These are phyloP conservation scores for Gaeumannomyces tritici DNA, from an alignment of 2,329 filamentous ascomycete species.

Conservation along the genomic window DNA sequence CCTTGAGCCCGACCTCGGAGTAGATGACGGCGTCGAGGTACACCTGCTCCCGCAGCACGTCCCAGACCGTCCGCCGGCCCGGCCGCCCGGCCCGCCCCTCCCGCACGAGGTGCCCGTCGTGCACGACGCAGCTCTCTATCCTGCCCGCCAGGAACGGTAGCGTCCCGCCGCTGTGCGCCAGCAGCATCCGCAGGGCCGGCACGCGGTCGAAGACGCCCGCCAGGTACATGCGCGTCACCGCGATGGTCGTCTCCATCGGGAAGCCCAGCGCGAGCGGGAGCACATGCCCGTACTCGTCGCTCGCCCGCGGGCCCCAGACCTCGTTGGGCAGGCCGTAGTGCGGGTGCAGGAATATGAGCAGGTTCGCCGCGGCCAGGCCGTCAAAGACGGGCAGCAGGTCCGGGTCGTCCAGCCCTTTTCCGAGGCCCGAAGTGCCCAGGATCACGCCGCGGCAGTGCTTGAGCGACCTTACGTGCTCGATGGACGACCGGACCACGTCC, in stretches of 20 bases:
- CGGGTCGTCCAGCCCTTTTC: slow-evolving; percentile 70
- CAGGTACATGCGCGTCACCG: slow-evolving; percentile 79
- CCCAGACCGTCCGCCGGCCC: slow-evolving; percentile 41
- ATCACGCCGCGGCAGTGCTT: slow-evolving; percentile 75
- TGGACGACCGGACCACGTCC: slow-evolving; percentile 52
- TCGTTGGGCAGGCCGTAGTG: slow-evolving; percentile 79
- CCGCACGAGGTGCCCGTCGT: slow-evolving; percentile 66
- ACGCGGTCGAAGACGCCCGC: slow-evolving; percentile 75
- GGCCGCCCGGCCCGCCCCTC: slow-evolving; percentile 41
- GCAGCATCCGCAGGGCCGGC: slow-evolving; percentile 57
- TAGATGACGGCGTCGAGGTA: slow-evolving; percentile 85
- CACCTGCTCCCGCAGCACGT: slow-evolving; percentile 59
- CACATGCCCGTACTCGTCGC: slow-evolving; percentile 70
- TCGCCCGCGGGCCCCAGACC: slow-evolving; percentile 62
- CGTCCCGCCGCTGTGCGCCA: slow-evolving; percentile 84
- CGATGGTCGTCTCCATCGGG: slow-evolving; percentile 87
- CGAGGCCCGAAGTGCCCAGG: slow-evolving; percentile 75
- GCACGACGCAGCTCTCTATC: slow-evolving; percentile 77
- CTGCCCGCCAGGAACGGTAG: slow-evolving; percentile 81
- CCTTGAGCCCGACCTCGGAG: slow-evolving; percentile 61
- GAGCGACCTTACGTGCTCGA: slow-evolving; percentile 51
- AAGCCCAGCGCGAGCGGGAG: slow-evolving; percentile 79
- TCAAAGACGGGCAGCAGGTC: slow-evolving; percentile 62
- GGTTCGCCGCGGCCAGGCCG: slow-evolving; percentile 52
- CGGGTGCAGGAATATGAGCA: slow-evolving; percentile 77